Conservation (phyloP, 2,329 filamentous ascomycete genomes). For the Trichoderma sp. region DNA sequence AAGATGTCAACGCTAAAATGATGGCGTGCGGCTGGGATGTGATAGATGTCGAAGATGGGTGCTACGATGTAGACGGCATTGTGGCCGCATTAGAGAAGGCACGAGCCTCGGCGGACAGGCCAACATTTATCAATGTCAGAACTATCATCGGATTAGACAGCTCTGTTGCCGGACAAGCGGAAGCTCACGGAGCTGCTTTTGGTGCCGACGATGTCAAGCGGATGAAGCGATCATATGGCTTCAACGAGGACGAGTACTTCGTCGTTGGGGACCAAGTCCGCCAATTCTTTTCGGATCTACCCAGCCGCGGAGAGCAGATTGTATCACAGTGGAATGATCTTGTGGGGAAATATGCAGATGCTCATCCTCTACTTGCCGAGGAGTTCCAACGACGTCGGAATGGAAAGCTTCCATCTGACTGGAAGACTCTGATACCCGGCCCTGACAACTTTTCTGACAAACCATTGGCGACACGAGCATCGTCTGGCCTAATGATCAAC, state of each 20-base stretch:
- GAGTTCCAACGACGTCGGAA: background rate
- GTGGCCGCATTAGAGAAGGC: constrained; percentile 47
- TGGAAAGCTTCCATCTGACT: background rate
- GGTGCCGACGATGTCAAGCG: constrained; percentile 50
- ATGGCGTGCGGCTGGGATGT: constrained; percentile 55
- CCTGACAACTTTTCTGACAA: background rate
- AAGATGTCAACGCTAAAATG: constrained; percentile 60
- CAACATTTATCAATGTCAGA: constrained; percentile 57
- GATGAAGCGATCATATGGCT: constrained; percentile 35
- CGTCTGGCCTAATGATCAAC: constrained; percentile 2
- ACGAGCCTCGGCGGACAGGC: constrained; percentile 45
- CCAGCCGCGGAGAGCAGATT: background rate
- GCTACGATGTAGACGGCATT: constrained; percentile 44
- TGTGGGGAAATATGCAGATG: background rate
- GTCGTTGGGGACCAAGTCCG: background rate
- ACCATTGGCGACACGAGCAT: background rate
- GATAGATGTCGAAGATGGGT: constrained; percentile 52
- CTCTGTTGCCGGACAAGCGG: constrained; percentile 48
- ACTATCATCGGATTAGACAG: constrained; percentile 57
- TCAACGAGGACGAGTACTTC: constrained; percentile 28
- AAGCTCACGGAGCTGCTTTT: constrained; percentile 58
- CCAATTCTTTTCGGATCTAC: background rate
- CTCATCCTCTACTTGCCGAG: background rate
- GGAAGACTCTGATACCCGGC: background rate
- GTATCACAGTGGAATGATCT: constrained; percentile 9